Percentiles rank a stretch among this genome's conserved stretches.
Evolutionary conservation across 2,329 filamentous ascomycete species (phyloP).

Genomic region (Pseudogymnoascus pannorum): DNA sequence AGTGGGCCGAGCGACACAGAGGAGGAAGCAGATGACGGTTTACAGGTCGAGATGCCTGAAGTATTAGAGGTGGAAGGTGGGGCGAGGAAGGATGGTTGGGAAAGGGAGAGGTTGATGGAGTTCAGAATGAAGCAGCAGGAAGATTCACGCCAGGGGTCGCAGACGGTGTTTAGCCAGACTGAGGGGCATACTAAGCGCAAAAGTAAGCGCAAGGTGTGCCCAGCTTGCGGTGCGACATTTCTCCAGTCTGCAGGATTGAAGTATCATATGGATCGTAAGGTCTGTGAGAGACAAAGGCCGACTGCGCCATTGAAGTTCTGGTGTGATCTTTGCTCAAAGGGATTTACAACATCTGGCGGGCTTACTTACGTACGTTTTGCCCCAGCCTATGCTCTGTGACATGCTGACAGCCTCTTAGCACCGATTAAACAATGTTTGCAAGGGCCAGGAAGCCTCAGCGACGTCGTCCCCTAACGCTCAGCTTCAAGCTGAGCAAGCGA

Average conservation of each 20-base stretch:
- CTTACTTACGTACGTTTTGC: background rate
- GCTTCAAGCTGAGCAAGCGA: background rate
- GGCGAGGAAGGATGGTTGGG: background rate
- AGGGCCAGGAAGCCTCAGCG: background rate
- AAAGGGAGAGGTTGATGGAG: background rate
- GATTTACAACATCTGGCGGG: background rate
- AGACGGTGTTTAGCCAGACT: background rate
- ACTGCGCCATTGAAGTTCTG: background rate
- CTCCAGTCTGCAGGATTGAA: background rate
- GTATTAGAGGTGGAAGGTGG: background rate
- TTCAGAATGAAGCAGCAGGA: background rate
- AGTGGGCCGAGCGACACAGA: background rate
- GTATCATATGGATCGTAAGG: constrained; percentile 5
- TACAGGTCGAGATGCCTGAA: background rate
- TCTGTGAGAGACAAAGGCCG: background rate
- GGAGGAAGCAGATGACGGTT: background rate
- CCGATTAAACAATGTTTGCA: background rate
- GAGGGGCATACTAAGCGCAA: background rate
- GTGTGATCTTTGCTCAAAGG: background rate
- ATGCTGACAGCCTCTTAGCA: background rate
- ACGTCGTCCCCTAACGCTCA: background rate
- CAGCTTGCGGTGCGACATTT: background rate
- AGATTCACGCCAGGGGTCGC: background rate
- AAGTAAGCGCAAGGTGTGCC: background rate
- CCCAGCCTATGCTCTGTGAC: background rate